Conservation (phyloP, 371 early-diverging fungal species). For the Lichtheimia ornata region DNA sequence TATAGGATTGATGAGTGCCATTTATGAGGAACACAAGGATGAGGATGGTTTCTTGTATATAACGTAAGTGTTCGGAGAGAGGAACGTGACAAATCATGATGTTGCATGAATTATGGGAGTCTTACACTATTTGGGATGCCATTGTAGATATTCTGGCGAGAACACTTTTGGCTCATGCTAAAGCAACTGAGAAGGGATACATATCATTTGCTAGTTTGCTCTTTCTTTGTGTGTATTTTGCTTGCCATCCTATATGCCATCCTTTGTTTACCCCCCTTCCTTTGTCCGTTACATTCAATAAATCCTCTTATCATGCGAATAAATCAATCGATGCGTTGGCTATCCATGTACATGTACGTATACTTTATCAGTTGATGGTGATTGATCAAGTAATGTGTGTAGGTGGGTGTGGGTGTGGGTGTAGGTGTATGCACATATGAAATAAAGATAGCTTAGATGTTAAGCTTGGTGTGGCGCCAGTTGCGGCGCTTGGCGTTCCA, state of each 20-base stretch:
- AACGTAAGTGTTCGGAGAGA: conserved; percentile 49
- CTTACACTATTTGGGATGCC: neutral
- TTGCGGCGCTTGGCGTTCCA: conserved; percentile 99
- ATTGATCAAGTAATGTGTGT: too few species aligned
- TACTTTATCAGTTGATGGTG: too few species aligned
- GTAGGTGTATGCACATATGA: neutral
- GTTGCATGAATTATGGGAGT: conserved; percentile 3
- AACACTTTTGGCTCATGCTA: conserved; percentile 73
- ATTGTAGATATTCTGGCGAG: conserved; percentile 74
- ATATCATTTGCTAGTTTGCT: neutral
- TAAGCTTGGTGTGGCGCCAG: conserved; percentile 99
- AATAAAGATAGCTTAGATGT: conserved; percentile 64
- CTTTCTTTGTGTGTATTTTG: conserved; percentile 10
- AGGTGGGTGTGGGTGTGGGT: too few species aligned
- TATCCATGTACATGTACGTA: too few species aligned
- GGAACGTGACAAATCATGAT: neutral
- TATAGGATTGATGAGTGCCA: conserved; percentile 77
- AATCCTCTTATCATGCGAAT: too few species aligned
- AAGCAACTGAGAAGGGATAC: neutral
- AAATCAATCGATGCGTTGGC: too few species aligned
- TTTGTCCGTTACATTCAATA: too few species aligned
- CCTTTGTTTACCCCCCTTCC: neutral
- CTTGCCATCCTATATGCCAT: neutral
- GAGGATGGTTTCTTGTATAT: conserved; percentile 96
- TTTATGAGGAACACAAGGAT: conserved; percentile 95